Evolutionary conservation across 371 early-diverging fungal species (phyloP).

Genomic region (Batkoa obscura): DNA sequence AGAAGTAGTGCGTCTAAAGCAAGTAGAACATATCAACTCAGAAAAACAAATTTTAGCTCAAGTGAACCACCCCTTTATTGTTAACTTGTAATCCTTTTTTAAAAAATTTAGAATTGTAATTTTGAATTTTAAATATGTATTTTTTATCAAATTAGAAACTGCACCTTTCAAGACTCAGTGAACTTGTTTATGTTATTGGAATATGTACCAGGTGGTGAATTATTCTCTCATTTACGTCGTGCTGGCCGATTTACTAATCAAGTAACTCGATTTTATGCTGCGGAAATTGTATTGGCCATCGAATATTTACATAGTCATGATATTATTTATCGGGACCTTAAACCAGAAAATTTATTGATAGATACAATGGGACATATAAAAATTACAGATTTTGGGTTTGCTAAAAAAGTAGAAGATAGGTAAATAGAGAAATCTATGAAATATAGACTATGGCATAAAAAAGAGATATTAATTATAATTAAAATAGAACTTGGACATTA

Average conservation of each 20-base stretch:
- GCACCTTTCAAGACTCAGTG: slow-evolving; percentile 77
- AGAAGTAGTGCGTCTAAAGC: slow-evolving; percentile 80
- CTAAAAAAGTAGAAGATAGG: slow-evolving; percentile 57
- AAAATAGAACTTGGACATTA: slow-evolving; percentile 62
- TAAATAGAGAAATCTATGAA: background rate
- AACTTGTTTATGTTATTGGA: slow-evolving; percentile 91
- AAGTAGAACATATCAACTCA: slow-evolving; percentile 90
- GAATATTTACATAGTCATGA: slow-evolving; percentile 83
- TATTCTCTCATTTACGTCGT: slow-evolving; percentile 86
- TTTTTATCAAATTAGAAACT: too few relatives aligned
- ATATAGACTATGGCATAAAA: too few relatives aligned
- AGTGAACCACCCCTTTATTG: slow-evolving; percentile 84
- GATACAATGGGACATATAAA: slow-evolving; percentile 87
- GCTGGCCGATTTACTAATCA: slow-evolving; percentile 77
- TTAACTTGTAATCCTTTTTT: slow-evolving; percentile 45
- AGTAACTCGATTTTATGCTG: slow-evolving; percentile 66
- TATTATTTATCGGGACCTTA: slow-evolving; percentile 89
- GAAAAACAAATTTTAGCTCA: slow-evolving; percentile 84
- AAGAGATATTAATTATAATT: background rate
- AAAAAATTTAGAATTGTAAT: background rate
- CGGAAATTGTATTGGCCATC: slow-evolving; percentile 57
- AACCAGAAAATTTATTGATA: slow-evolving; percentile 87
- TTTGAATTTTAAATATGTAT: background rate
- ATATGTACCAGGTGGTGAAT: slow-evolving; percentile 90
- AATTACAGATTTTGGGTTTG: slow-evolving; percentile 99